These are phyloP conservation scores for Phialemoniopsis sp. DNA, from an alignment of 2,329 filamentous ascomycete species.

Conservation along the genomic window DNA sequence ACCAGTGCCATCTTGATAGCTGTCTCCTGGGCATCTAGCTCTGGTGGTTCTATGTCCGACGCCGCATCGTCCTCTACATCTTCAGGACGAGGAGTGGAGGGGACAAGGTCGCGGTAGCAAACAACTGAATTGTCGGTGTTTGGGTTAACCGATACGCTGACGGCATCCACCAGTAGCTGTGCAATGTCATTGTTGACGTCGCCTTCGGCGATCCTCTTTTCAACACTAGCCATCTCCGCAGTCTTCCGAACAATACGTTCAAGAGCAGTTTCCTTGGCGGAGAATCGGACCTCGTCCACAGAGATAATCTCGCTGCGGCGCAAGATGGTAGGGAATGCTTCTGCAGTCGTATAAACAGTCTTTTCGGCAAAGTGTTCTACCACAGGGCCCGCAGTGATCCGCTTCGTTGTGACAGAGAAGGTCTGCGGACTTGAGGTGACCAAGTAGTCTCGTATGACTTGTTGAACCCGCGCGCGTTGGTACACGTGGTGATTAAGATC, in stretches of 20 bases:
- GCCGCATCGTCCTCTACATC: constrained; percentile 37
- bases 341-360: constrained; percentile 75
- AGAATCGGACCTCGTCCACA: constrained; percentile 61
- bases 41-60: constrained; percentile 40
- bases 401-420: constrained; percentile 73
- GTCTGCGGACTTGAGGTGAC: constrained; percentile 71
- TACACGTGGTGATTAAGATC: constrained; percentile 80
- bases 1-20: constrained; percentile 81
- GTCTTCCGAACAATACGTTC: constrained; percentile 91
- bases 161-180: constrained; percentile 67
- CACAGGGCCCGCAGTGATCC: constrained; percentile 65
- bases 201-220: constrained; percentile 69
- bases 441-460: constrained; percentile 81
- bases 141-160: constrained; percentile 73
- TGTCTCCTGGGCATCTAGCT: constrained; percentile 61
- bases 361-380: constrained; percentile 79
- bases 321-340: constrained; percentile 87
- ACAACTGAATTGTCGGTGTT: constrained; percentile 72
- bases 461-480: constrained; percentile 79
- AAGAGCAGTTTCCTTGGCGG: constrained; percentile 79
- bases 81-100: constrained; percentile 39
- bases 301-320: constrained; percentile 80
- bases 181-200: constrained; percentile 60
- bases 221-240: constrained; percentile 72
- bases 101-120: constrained; percentile 71